These are phyloP conservation scores for Aspergillus sojae DNA, from an alignment of 2,329 filamentous ascomycete species.

Conservation along the genomic window DNA sequence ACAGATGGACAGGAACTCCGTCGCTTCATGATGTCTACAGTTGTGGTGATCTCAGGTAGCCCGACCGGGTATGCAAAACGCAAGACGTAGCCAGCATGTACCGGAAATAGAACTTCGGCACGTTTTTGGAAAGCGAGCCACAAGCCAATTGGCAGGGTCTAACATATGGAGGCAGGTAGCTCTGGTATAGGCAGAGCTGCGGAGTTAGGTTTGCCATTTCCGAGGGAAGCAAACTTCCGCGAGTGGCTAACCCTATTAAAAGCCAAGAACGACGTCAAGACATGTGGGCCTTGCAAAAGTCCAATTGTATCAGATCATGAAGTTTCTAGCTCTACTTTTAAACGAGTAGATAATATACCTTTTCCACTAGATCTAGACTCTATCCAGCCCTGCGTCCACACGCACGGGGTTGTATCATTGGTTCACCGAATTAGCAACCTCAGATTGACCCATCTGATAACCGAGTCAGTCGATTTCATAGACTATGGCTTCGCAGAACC, in stretches of 20 bases:
- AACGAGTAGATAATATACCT: not conserved
- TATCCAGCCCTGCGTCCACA: not conserved
- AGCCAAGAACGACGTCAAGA: not conserved
- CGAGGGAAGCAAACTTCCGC: not conserved
- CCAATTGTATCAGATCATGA: not conserved
- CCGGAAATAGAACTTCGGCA: not conserved
- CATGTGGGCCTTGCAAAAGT: not conserved
- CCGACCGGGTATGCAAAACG: not conserved
- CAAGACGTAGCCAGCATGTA: no score
- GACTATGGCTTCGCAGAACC: no score
- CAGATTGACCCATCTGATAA: not conserved
- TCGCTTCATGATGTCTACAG: no score
- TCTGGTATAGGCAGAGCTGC: not conserved
- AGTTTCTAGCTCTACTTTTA: not conserved
- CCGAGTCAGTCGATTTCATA: no score
- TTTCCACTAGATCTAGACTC: not conserved
- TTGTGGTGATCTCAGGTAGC: no score
- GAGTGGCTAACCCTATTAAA: not conserved
- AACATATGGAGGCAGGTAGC: not conserved
- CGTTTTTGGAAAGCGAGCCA: not conserved
- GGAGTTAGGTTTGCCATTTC: not conserved
- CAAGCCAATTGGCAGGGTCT: no score
- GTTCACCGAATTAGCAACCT: not conserved
- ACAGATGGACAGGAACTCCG: no score
- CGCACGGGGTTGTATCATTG: not conserved